A percentile compares a stretch with the other conserved stretches of the same genome.
phyloP scores from a whole-genome alignment of 371 early-diverging fungal genomes.

The Mortierella sp. region DNA sequence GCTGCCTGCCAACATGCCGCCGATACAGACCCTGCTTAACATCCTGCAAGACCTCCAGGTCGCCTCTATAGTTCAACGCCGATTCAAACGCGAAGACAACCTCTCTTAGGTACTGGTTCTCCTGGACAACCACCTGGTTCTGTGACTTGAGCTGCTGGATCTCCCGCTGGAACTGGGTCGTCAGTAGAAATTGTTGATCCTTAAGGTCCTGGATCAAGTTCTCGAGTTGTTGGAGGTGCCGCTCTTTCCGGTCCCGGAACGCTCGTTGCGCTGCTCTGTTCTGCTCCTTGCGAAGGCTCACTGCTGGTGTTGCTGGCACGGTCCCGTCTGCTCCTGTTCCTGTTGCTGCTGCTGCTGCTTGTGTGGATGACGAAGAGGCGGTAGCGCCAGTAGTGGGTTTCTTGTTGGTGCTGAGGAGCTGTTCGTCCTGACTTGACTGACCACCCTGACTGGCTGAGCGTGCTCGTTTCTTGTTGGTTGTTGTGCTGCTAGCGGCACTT shows the following conservation, averaged over 20 bases:
- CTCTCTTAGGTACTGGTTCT: conserved; percentile 69
- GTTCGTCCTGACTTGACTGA: neutral
- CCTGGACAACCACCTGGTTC: conserved; percentile 65
- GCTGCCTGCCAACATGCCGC: conserved; percentile 26
- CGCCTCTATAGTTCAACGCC: conserved; percentile 36
- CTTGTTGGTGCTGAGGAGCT: neutral
- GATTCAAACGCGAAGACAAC: conserved; percentile 65
- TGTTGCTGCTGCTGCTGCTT: neutral
- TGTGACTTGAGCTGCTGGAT: conserved; percentile 60
- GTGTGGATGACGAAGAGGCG: neutral
- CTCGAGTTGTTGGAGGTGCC: conserved; percentile 75
- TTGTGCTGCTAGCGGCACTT: neutral
- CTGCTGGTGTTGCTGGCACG: neutral
- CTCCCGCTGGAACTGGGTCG: conserved; percentile 63
- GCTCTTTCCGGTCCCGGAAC: conserved; percentile 83
- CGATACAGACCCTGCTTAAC: conserved; percentile 40
- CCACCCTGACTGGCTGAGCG: neutral
- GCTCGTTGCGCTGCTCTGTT: conserved; percentile 86
- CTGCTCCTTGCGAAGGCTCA: conserved; percentile 76
- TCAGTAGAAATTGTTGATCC: conserved; percentile 62
- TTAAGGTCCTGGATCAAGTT: conserved; percentile 71
- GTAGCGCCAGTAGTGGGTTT: neutral
- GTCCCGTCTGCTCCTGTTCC: neutral
- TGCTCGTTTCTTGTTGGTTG: neutral
- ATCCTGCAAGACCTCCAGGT: conserved; percentile 23